A percentile compares a stretch with the other conserved stretches of the same genome.
phyloP scores from a whole-genome alignment of 345 rosid species.

The Hypericum perforatum region DNA sequence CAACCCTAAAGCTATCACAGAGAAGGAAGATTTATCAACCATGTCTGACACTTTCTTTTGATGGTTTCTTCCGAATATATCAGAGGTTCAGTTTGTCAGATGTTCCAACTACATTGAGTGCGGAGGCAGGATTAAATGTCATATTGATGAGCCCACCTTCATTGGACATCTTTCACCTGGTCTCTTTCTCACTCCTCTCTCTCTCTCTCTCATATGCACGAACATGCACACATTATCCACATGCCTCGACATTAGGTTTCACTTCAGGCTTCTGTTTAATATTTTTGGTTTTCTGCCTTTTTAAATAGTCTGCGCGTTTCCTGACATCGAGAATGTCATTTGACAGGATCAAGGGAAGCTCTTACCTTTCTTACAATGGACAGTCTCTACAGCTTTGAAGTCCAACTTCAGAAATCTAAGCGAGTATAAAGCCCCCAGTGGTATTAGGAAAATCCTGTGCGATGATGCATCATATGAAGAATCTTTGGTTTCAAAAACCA shows the following conservation, averaged over 20 bases:
- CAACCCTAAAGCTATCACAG: slow-evolving; percentile 60
- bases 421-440: slow-evolving; percentile 16
- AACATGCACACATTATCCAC: neutral
- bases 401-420: slow-evolving; percentile 28
- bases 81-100: slow-evolving; percentile 28
- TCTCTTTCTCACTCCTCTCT: slow-evolving; percentile 20
- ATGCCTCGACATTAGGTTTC: no score
- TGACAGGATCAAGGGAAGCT: slow-evolving; percentile 51
- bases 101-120: slow-evolving; percentile 26
- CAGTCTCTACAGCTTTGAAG: slow-evolving; percentile 50
- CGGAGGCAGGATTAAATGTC: slow-evolving; percentile 50
- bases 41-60: slow-evolving; percentile 55
- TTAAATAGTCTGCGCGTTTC: no score
- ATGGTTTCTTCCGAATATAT: slow-evolving; percentile 49
- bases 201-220: neutral
- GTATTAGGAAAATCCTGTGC: slow-evolving; percentile 10
- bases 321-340: neutral
- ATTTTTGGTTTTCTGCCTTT: no score
- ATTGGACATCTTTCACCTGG: slow-evolving; percentile 46
- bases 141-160: slow-evolving; percentile 69
- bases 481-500: slow-evolving; percentile 48
- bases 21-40: slow-evolving; percentile 64
- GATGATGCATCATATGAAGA: slow-evolving; percentile 42
- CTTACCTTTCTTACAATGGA: slow-evolving; percentile 64
- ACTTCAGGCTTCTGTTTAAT: no score